phyloP scores from a whole-genome alignment of 2,329 filamentous ascomycete species.

The Verticillium klebahnii region DNA sequence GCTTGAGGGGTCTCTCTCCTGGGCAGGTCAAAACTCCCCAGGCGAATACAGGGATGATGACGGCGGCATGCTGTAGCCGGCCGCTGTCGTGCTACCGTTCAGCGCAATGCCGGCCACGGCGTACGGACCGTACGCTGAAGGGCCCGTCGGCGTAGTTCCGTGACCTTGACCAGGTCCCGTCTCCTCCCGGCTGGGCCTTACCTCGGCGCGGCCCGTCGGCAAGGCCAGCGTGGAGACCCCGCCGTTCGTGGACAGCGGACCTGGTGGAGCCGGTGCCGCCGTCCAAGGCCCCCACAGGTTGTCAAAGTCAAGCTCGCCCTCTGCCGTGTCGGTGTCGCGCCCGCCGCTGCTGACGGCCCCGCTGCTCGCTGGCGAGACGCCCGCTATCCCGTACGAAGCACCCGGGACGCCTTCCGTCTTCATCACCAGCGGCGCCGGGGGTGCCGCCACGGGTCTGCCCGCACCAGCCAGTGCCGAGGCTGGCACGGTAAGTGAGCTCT shows the following conservation, averaged over 20 bases:
- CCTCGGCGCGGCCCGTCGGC: background rate
- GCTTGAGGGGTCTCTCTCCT: background rate
- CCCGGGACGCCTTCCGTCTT: constrained; percentile 7
- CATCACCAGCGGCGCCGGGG: constrained; percentile 5
- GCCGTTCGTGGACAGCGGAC: background rate
- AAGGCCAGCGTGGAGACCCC: background rate
- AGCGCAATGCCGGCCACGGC: background rate
- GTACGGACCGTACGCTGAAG: background rate
- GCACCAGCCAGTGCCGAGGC: background rate
- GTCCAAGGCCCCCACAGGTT: constrained; percentile 22
- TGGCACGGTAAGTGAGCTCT: constrained; percentile 8
- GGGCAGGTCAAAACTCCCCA: background rate
- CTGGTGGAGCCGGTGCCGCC: constrained; percentile 1
- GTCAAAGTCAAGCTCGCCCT: constrained; percentile 32
- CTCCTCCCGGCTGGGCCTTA: background rate
- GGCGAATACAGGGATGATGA: background rate
- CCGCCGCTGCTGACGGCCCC: constrained; percentile 9
- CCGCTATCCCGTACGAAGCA: background rate
- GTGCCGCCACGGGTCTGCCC: constrained; percentile 6
- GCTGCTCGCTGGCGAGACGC: constrained; percentile 11
- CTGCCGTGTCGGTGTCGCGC: constrained; percentile 16
- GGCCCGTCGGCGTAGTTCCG: too few relatives aligned
- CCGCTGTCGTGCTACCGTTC: background rate
- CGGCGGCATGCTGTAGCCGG: background rate
- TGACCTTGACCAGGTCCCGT: background rate